phyloP scores from a whole-genome alignment of 768 basidiomycete species.

The Leccinum arenicola region DNA sequence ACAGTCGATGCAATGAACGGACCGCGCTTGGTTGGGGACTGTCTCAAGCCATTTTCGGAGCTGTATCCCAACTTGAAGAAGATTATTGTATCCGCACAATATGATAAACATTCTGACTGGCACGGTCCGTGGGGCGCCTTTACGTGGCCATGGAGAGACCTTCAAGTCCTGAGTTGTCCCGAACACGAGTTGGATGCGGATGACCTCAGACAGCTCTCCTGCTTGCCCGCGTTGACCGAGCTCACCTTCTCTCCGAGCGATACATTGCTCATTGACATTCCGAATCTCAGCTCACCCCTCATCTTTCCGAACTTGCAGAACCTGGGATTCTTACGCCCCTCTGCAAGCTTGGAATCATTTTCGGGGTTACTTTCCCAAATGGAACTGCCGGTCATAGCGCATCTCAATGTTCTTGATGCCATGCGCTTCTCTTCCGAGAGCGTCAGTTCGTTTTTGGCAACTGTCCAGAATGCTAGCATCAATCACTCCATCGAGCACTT shows the following conservation, averaged over 20 bases:
- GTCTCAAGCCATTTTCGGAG: too few relatives aligned
- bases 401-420: not conserved
- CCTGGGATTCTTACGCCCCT: not conserved
- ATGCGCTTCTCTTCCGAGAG: not conserved
- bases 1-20: too few relatives aligned
- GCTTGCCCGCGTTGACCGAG: not conserved
- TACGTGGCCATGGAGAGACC: not conserved
- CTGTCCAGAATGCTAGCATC: too few relatives aligned
- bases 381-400: not conserved
- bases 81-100: too few relatives aligned
- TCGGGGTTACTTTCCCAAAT: not conserved
- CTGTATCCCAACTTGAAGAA: too few relatives aligned
- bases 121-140: too few relatives aligned
- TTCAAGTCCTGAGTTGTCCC: not conserved
- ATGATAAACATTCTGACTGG: too few relatives aligned
- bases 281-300: not conserved
- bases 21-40: too few relatives aligned
- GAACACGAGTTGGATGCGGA: not conserved
- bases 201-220: not conserved
- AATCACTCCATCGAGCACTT: too few relatives aligned
- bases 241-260: not conserved
- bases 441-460: too few relatives aligned
- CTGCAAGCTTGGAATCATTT: not conserved
- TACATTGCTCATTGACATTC: too few relatives aligned
- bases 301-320: not conserved